Conservation (phyloP, 257 asterid genomes). For the Schizonepeta tenuifolia region DNA sequence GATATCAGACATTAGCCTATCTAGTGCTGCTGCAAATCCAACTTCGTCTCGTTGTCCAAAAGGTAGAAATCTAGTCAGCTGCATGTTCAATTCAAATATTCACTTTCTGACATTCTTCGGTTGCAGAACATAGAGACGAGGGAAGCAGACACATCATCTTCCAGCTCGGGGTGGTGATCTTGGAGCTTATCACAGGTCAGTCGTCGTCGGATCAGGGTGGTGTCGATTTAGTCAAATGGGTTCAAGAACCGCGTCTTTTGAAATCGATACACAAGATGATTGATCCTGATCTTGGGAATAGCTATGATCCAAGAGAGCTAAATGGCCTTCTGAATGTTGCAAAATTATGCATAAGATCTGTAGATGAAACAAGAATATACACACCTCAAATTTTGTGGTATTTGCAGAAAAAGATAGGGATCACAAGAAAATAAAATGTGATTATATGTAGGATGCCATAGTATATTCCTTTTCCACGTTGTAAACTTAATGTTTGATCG, state of each 20-base stretch:
- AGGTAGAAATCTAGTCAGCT: slow-evolving; percentile 36
- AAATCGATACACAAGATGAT: slow-evolving; percentile 70
- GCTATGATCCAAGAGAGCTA: slow-evolving; percentile 65
- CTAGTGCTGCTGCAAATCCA: slow-evolving; percentile 37
- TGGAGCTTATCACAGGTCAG: slow-evolving; percentile 91
- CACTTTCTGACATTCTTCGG: slow-evolving; percentile 17
- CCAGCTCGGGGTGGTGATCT: slow-evolving; percentile 82
- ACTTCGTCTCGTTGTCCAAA: slow-evolving; percentile 46
- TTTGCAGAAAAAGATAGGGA: slow-evolving; percentile 69
- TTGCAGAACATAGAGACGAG: slow-evolving; percentile 53
- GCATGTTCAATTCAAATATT: neutral
- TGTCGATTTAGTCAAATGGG: slow-evolving; percentile 70
- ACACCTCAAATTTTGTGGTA: slow-evolving; percentile 72
- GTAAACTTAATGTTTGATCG: slow-evolving; percentile 3
- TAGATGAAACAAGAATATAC: slow-evolving; percentile 47
- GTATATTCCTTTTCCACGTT: neutral
- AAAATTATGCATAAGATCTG: slow-evolving; percentile 65
- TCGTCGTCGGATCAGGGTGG: slow-evolving; percentile 79
- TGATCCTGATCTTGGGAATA: slow-evolving; percentile 88
- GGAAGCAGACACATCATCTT: slow-evolving; percentile 60
- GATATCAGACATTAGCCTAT: slow-evolving; percentile 74
- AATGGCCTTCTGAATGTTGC: slow-evolving; percentile 71
- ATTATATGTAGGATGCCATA: neutral
- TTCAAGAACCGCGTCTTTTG: slow-evolving; percentile 56
- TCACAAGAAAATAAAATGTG: slow-evolving; percentile 14